These are phyloP conservation scores for Durusdinium trenchii DNA, from an alignment of 73 alveolate species.

Conservation along the genomic window DNA sequence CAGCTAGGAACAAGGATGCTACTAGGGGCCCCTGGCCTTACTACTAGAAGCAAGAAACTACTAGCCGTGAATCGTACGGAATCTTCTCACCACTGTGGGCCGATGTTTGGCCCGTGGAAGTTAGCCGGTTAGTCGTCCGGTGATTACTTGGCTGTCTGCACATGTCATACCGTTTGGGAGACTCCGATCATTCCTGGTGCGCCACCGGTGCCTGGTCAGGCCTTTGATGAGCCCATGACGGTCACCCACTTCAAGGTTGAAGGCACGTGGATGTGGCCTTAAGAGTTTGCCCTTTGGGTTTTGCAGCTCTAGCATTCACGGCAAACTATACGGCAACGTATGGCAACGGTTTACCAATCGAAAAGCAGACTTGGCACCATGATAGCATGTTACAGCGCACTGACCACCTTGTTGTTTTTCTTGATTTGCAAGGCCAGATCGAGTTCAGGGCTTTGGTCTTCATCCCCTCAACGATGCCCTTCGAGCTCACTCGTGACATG, in stretches of 20 bases:
- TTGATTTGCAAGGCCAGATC: slow-evolving; percentile 98
- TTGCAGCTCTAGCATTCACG: too few species aligned
- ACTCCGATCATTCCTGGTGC: not conserved
- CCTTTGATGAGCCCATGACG: slow-evolving; percentile 84
- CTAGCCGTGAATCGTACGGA: not conserved
- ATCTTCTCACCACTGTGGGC: not conserved
- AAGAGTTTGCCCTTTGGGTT: too few species aligned
- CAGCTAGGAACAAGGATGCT: too few species aligned
- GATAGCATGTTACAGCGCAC: slow-evolving; percentile 99
- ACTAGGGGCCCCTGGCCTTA: too few species aligned
- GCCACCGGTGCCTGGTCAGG: not conserved
- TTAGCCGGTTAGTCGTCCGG: not conserved
- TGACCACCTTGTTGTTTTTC: not conserved
- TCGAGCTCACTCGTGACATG: slow-evolving; percentile 98
- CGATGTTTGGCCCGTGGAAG: not conserved
- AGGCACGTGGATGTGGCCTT: not conserved
- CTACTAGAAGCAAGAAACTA: too few species aligned
- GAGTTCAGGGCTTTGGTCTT: slow-evolving; percentile 99
- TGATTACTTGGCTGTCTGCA: not conserved
- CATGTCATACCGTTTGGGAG: not conserved
- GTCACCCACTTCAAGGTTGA: slow-evolving; percentile 95
- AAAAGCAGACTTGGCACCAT: slow-evolving; percentile 98
- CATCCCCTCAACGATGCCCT: slow-evolving; percentile 99
- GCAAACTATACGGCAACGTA: too few species aligned
- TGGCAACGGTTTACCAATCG: slow-evolving; percentile 98